Evolutionary conservation across 2,329 filamentous ascomycete species (phyloP).

Genomic region (Diaporthe destruens): DNA sequence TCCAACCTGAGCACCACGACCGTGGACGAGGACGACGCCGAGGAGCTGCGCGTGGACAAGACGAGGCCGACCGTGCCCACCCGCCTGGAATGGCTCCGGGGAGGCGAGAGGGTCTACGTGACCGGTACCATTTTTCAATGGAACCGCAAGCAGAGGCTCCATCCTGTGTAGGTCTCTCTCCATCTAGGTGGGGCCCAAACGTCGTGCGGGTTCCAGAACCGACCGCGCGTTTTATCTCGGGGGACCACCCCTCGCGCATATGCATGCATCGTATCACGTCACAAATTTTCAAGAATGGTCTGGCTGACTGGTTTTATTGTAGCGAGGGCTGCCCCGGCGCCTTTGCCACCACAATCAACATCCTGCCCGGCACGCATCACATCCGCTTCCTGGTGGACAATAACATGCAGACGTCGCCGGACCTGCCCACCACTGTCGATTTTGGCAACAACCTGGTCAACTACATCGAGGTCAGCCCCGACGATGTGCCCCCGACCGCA

Average conservation of each 20-base stretch:
- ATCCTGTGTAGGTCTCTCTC: slow-evolving; percentile 79
- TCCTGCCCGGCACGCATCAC: slow-evolving; percentile 95
- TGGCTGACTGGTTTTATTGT: slow-evolving; percentile 42
- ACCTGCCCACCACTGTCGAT: slow-evolving; percentile 93
- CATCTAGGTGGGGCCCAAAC: slow-evolving; percentile 18
- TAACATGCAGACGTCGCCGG: slow-evolving; percentile 89
- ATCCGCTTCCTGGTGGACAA: slow-evolving; percentile 96
- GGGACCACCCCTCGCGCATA: slow-evolving; percentile 31
- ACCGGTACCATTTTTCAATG: slow-evolving; percentile 98
- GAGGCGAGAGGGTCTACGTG: slow-evolving; percentile 92
- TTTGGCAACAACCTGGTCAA: slow-evolving; percentile 99
- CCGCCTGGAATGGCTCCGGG: slow-evolving; percentile 84
- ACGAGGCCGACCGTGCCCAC: slow-evolving; percentile 85
- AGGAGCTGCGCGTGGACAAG: slow-evolving; percentile 82
- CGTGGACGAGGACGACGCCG: slow-evolving; percentile 81
- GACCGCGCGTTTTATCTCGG: slow-evolving; percentile 13
- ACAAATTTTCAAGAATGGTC: slow-evolving; percentile 26
- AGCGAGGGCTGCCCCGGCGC: slow-evolving; percentile 71
- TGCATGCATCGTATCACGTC: slow-evolving; percentile 32
- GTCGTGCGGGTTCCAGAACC: slow-evolving; percentile 24
- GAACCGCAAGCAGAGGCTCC: slow-evolving; percentile 92
- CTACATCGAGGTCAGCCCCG: slow-evolving; percentile 92
- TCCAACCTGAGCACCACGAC: slow-evolving; percentile 73
- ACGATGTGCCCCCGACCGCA: slow-evolving; percentile 67
- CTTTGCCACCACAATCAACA: slow-evolving; percentile 82